Conservation (phyloP, 2,329 filamentous ascomycete genomes). For the Cordyceps fumosorosea region DNA sequence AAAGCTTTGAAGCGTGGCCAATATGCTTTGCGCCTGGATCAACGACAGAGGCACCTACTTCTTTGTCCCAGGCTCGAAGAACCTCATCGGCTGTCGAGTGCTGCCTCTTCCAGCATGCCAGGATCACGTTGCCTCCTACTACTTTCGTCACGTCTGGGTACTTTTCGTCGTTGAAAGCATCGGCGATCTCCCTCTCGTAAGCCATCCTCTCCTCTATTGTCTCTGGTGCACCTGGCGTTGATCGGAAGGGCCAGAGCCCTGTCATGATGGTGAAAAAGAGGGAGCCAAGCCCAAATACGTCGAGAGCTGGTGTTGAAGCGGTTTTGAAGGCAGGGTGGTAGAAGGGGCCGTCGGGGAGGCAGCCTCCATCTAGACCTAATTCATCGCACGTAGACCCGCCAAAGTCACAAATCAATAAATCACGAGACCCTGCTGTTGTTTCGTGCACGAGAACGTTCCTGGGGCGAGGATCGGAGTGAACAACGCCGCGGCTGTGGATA, state of each 20-base stretch:
- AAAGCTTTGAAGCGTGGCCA: background rate
- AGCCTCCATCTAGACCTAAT: slow-evolving; percentile 21
- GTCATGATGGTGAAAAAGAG: slow-evolving; percentile 5
- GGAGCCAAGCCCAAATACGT: background rate
- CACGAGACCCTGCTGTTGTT: slow-evolving; percentile 17
- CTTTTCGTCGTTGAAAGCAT: background rate
- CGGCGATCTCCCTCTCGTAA: background rate
- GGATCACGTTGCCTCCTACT: background rate
- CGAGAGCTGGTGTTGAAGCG: background rate
- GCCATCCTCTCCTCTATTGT: slow-evolving; percentile 1
- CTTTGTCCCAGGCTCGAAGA: background rate
- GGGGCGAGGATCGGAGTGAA: slow-evolving; percentile 28
- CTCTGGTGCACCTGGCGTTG: background rate
- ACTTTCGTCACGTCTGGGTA: background rate
- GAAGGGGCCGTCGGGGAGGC: slow-evolving; percentile 23
- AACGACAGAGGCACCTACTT: too few relatives aligned
- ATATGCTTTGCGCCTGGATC: too few relatives aligned
- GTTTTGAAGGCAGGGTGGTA: slow-evolving; percentile 9
- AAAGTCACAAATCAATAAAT: slow-evolving; percentile 28
- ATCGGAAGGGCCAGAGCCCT: background rate
- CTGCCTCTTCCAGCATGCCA: background rate
- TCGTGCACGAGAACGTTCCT: slow-evolving; percentile 26
- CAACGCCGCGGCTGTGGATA: slow-evolving; percentile 24
- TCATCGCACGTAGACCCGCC: slow-evolving; percentile 25
- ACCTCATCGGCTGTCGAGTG: background rate